Percentiles rank a stretch among this genome's conserved stretches.
Evolutionary conservation across 306 rosid species (phyloP).

Genomic region (Comarum palustre): DNA sequence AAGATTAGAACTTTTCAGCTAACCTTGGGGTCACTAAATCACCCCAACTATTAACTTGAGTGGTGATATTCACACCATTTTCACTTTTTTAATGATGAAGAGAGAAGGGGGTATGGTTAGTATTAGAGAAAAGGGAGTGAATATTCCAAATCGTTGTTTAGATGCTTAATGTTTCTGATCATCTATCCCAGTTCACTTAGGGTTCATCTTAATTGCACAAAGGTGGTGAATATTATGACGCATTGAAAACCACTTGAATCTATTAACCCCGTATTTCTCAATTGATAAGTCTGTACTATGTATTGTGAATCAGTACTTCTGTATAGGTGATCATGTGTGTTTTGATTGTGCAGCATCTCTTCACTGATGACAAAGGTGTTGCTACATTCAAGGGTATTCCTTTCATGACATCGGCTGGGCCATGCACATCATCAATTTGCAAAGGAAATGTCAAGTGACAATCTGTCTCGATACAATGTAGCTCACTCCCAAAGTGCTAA

Average conservation of each 20-base stretch:
- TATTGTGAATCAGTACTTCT: neutral
- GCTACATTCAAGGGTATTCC: conserved; percentile 91
- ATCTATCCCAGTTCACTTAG: neutral
- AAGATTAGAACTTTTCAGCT: neutral
- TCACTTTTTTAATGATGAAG: neutral
- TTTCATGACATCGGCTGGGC: conserved; percentile 86
- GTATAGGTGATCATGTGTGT: conserved; percentile 12
- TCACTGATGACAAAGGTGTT: conserved; percentile 76
- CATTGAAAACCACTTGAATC: neutral
- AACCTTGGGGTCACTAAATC: neutral
- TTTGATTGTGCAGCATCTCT: conserved; percentile 71
- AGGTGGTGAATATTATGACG: neutral
- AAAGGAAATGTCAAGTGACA: conserved; percentile 63
- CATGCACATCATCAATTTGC: conserved; percentile 72
- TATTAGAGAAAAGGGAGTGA: neutral
- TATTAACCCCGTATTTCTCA: neutral
- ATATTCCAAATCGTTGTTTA: neutral
- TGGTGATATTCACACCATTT: neutral
- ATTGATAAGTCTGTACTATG: neutral
- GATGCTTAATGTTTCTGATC: neutral
- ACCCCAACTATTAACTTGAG: neutral
- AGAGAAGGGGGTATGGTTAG: neutral
- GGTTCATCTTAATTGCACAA: neutral
- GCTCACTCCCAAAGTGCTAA: neutral
- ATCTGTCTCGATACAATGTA: conserved; percentile 11